Conservation (phyloP, 1,284 basidiomycete species). For the Trametes sp. region DNA sequence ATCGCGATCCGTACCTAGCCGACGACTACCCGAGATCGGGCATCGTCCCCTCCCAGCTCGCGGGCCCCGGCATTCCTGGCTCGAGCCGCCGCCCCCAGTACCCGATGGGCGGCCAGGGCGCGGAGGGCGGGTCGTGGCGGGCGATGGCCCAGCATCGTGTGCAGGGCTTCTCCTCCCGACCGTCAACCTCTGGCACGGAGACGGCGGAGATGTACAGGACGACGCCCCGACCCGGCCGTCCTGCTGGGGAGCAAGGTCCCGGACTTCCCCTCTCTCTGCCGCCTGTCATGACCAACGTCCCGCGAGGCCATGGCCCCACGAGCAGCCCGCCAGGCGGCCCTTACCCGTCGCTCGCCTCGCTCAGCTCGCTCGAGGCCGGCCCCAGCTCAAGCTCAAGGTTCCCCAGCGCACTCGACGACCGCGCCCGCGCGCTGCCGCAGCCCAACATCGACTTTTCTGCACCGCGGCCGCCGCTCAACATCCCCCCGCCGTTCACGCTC, state of each 20-base stretch:
- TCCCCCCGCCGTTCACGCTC: conserved; percentile 71
- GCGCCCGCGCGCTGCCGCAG: conserved; percentile 24
- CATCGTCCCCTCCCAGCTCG: conserved; percentile 44
- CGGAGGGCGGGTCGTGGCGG: conserved; percentile 25
- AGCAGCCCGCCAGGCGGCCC: conserved; percentile 26
- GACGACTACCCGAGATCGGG: conserved; percentile 31
- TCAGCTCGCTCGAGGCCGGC: conserved; percentile 27
- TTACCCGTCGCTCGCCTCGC: conserved; percentile 30
- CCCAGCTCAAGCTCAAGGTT: conserved; percentile 14
- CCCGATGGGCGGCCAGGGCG: conserved; percentile 9
- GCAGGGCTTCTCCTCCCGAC: conserved; percentile 29
- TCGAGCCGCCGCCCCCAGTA: conserved; percentile 34
- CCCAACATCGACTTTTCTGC: conserved; percentile 46
- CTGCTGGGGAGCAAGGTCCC: conserved; percentile 26
- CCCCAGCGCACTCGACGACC: conserved; percentile 20
- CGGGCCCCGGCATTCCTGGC: conserved; percentile 70
- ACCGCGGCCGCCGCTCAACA: conserved; percentile 52
- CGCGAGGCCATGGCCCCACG: conserved; percentile 14
- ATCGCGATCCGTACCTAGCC: conserved; percentile 32
- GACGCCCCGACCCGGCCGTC: conserved; percentile 29
- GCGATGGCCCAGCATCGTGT: conserved; percentile 11
- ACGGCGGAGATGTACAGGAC: conserved; percentile 26
- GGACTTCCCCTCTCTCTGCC: conserved; percentile 28
- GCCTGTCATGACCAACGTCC: conserved; percentile 24
- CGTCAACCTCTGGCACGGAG: conserved; percentile 37